These are phyloP conservation scores for Cladosporium sp. DNA, from an alignment of 2,329 filamentous ascomycete genomes.

Conservation along the genomic window DNA sequence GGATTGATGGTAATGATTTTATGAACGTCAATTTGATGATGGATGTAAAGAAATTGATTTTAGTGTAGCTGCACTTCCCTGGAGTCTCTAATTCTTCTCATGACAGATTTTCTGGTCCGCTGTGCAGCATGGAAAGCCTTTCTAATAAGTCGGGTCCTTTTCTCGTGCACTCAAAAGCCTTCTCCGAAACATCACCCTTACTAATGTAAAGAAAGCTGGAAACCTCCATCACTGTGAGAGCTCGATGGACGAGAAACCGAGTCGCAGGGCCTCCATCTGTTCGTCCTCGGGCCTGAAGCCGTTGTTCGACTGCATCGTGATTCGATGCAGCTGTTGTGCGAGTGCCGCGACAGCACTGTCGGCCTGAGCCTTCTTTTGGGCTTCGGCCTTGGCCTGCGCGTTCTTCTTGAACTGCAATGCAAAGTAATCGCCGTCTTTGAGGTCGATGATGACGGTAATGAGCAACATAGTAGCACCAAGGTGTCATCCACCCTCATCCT, in stretches of 20 bases:
- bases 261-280: neutral
- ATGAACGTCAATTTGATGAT: neutral
- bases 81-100: too few relatives aligned
- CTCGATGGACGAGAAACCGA: neutral
- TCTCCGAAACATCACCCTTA: too few relatives aligned
- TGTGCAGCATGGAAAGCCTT: too few relatives aligned
- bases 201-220: neutral
- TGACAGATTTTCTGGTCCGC: too few relatives aligned
- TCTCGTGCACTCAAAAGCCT: neutral
- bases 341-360: neutral
- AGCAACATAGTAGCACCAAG: neutral
- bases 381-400: neutral
- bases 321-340: neutral
- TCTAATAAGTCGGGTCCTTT: too few relatives aligned
- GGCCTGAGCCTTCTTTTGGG: neutral
- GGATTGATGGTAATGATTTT: neutral
- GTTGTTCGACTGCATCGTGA: neutral
- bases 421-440: neutral
- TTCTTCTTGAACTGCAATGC: neutral
- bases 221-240: neutral
- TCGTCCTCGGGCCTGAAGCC: neutral
- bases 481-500: neutral
- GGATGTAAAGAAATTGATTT: neutral
- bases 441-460: neutral
- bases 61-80: neutral